phyloP scores from a whole-genome alignment of 768 basidiomycete species.

The Amanita thiersii region DNA sequence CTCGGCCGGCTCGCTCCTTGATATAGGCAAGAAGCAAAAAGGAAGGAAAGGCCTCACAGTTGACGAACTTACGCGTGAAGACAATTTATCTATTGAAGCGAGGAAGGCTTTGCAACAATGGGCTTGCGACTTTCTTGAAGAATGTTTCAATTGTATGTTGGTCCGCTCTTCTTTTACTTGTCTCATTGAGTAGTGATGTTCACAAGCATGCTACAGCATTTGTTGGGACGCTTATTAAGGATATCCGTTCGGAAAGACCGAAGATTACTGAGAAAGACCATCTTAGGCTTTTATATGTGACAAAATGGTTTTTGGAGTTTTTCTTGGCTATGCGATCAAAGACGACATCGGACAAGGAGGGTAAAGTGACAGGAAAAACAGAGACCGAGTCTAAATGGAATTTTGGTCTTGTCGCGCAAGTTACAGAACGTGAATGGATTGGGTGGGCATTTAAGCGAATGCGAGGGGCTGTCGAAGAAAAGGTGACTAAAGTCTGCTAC shows the following conservation, averaged over 20 bases:
- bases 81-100: constrained; percentile 62
- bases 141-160: constrained; percentile 82
- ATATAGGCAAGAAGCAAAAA: constrained; percentile 56
- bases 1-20: constrained; percentile 64
- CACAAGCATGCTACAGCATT: constrained; percentile 50
- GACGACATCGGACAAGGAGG: constrained; percentile 17
- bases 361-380: constrained; percentile 15
- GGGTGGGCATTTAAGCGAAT: constrained; percentile 87
- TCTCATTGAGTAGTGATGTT: neutral
- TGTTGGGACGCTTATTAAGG: constrained; percentile 76
- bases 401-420: constrained; percentile 74
- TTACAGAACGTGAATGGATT: constrained; percentile 82
- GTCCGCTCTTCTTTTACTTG: constrained; percentile 7
- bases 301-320: constrained; percentile 90
- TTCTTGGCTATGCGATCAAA: constrained; percentile 54
- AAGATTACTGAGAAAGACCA: constrained; percentile 96
- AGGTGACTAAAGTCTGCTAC: constrained; percentile 48
- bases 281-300: constrained; percentile 77
- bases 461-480: constrained; percentile 85
- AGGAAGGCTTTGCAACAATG: constrained; percentile 56
- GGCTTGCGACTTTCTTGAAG: constrained; percentile 67
- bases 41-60: constrained; percentile 50
- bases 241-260: constrained; percentile 86
- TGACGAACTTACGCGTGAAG: constrained; percentile 62
- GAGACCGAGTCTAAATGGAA: constrained; percentile 35